A percentile compares a stretch with the other conserved stretches of the same genome.
phyloP scores from a whole-genome alignment of 768 basidiomycete species.

The Suillus weaverae region DNA sequence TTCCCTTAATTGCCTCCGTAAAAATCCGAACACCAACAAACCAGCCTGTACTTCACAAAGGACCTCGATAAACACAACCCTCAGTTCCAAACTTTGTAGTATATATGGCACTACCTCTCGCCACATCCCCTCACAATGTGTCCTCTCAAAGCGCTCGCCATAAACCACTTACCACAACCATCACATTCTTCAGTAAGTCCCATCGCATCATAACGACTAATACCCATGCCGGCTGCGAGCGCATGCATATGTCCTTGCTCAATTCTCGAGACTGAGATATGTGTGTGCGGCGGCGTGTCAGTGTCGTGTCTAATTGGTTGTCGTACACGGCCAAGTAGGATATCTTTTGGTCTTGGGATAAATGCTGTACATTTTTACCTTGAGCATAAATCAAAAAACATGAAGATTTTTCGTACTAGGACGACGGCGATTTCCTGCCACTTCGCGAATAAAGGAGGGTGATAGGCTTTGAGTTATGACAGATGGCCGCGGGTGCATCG shows the following conservation, averaged over 20 bases:
- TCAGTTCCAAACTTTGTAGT: too few relatives aligned
- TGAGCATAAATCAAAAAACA: not conserved
- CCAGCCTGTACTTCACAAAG: not conserved
- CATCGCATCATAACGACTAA: not conserved
- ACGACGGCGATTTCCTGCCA: not conserved
- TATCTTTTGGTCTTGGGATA: not conserved
- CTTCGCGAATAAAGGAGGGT: not conserved
- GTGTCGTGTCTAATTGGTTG: not conserved
- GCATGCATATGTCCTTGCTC: not conserved
- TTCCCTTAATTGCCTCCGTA: not conserved
- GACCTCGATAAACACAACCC: not conserved
- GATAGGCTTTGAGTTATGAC: not conserved
- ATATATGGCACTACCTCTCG: not conserved
- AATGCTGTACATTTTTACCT: not conserved
- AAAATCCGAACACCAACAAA: not conserved
- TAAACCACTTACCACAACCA: not conserved
- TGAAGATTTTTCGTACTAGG: not conserved
- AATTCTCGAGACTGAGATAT: not conserved
- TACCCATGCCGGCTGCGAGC: not conserved
- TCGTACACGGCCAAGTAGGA: constrained; percentile 2
- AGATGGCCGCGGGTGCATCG: not conserved
- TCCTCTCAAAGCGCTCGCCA: not conserved
- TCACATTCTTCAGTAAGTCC: not conserved
- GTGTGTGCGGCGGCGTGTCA: not conserved
- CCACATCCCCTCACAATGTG: not conserved